Evolutionary conservation across 2,329 filamentous ascomycete species (phyloP).

Genomic region (Madurella mycetomatis): DNA sequence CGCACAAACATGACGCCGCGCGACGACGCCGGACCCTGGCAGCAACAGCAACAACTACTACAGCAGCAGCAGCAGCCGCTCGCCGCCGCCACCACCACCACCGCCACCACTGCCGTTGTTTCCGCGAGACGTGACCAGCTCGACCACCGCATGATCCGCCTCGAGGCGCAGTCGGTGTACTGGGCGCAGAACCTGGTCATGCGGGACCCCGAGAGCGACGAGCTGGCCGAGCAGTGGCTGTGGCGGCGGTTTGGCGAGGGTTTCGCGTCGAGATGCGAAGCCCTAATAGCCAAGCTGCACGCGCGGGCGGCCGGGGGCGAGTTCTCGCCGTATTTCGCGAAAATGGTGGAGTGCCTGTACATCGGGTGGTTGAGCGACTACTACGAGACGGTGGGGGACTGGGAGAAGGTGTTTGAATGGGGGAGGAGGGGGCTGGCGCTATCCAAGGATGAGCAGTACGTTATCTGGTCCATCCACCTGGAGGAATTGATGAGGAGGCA

Average conservation of each 20-base stretch:
- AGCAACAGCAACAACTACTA: too few species aligned
- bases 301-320: background rate
- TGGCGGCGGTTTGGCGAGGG: conserved; percentile 12
- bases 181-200: conserved; percentile 26
- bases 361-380: conserved; percentile 25
- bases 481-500: conserved; percentile 23
- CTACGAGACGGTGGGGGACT: conserved; percentile 21
- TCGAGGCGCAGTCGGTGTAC: conserved; percentile 24
- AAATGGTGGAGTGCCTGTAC: conserved; percentile 22
- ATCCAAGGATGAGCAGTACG: conserved; percentile 23
- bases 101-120: background rate
- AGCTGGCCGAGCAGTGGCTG: conserved; percentile 20
- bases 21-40: too few species aligned
- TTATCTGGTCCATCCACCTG: conserved; percentile 24
- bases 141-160: conserved; percentile 22
- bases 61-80: too few species aligned
- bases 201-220: conserved; percentile 16
- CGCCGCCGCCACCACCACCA: background rate
- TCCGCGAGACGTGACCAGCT: background rate
- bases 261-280: conserved; percentile 16
- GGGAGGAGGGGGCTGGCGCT: conserved; percentile 17
- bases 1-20: conserved; percentile 6
- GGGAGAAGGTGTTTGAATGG: conserved; percentile 21
- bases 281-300: conserved; percentile 1
- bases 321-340: conserved; percentile 12